Base-by-base conservation (phyloP, 257 asterid genomes). In the Cinchona pubescens region DNA sequence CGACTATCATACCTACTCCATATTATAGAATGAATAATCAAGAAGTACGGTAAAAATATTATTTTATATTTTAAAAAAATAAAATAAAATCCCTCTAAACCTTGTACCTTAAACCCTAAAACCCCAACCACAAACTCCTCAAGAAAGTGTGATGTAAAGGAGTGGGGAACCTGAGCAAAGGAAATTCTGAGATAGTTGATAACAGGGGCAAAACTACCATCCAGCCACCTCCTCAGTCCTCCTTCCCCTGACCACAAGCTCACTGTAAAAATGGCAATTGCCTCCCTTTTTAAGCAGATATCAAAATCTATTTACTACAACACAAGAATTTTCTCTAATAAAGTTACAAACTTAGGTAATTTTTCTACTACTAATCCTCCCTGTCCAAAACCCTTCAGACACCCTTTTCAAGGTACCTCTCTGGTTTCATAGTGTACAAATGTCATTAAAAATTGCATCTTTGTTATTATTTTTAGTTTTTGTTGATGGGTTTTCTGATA, bases 381-480 rank as follows among this genome's bases (percentile, higher is more conserved):
- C 86, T 35, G 67, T 69, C 78, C 87, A 61, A 82, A 80, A 55
- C 82, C 84, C 72, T 67, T 72, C 63, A 42, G 49, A 60, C 77
- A 53, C 68, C 76, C 78, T 23, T 69, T 66, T 65, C 97, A 84
- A 85, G 92, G 96, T 86, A 53, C 65, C 71, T 51, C 30, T 16
- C 67, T 29, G 13, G 13, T 69, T 14, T 69, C 0, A 2, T 63
- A 19, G 32, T 5, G 7, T 35, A 35, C 21, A 34, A 12, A 27
- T 27, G 42, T 16, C 2, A 67, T n/a, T 40, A 63, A 16, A 34
- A 12, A 14, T 19, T 56, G 19, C 42, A 25, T 19, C 43, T 67
- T 3, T 34, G 15, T 19, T 51, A 15, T n/a, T 30, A 0, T 11
- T 71, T 27, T 42, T 29, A 21, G 37, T 34, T 49, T 42, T 21